Base-by-base conservation (phyloP, 2,329 filamentous ascomycete genomes). In the Nemania bipapillata region DNA sequence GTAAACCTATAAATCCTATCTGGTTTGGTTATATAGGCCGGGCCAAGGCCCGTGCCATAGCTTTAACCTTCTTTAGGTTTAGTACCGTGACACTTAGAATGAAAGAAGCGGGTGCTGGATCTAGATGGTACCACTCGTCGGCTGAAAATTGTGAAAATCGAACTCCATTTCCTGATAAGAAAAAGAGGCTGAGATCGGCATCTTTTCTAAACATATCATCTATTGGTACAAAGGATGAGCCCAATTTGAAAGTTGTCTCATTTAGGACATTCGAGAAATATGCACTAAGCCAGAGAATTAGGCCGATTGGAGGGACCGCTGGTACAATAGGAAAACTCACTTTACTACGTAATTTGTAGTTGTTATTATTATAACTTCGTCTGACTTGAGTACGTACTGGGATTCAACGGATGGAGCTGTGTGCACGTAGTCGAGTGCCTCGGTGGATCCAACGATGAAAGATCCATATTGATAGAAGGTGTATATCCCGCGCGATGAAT, bases 151-250 rank as follows among this genome's bases (percentile, higher is more conserved):
- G 70, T 1, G 73, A 47, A 1, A 64, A 64, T 6, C 40, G 1
- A 1, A 64, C 61, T 0, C 61, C 61, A 28, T 64, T 64, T 30
- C 61, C 61, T 4, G 35, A 58, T 65, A 75, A 1, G 72, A 77
- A 2, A 58, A n/a, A 3, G 69, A 9, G 4, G 73, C 59, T 17
- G 73, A 66, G 9, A 74, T 64, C 61, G 7, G 49, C 61, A 12
- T 64, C 61, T 3, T 22, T 15, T 9, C 61, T 9, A 11, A 15
- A 9, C 8, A 64, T 4, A 1, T 35, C n/a, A n/a, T 35, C 17
- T 3, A 52, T 42, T 0, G 61, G 61, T 2, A 17, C 9, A 26
- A 64, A 64, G n/a, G 8, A 2, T 9, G 61, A 50, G 30, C n/a
- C n/a, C 11, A 4, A 26, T 11, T 20, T 24, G 9, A 17, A 9